Conservation (phyloP, 2,329 filamentous ascomycete species). For the Paecilomyces sp. region DNA sequence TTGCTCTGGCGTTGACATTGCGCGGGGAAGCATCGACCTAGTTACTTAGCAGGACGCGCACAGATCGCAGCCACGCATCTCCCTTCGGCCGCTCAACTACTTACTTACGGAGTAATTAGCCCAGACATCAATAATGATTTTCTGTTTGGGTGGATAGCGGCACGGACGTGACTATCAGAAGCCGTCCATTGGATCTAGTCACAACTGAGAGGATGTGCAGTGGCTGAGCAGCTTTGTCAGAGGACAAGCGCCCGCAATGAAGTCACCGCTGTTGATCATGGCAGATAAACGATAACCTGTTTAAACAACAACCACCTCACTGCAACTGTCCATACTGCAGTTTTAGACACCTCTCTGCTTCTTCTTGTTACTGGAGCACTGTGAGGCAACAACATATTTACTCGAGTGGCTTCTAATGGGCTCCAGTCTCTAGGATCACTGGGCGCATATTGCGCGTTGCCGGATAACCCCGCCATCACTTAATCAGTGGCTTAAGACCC, state of each 20-base stretch:
- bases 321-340: background rate
- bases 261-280: background rate
- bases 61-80: background rate
- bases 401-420: background rate
- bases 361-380: background rate
- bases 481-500: background rate
- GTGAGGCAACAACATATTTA: background rate
- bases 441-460: background rate
- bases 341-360: background rate
- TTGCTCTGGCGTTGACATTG: background rate
- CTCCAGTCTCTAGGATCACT: background rate
- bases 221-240: background rate
- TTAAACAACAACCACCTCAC: background rate
- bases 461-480: background rate
- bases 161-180: background rate
- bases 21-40: background rate
- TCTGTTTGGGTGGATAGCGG: background rate
- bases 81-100: background rate
- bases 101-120: background rate
- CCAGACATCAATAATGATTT: background rate
- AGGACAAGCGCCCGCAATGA: background rate
- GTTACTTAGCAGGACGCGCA: too few species aligned
- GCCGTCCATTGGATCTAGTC: background rate
- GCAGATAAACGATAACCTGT: background rate
- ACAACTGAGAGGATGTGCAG: background rate